Percentiles rank a stretch among this genome's conserved stretches.
phyloP scores from a whole-genome alignment of 73 alveolate genomes.

The Paramecium tetraurelia region DNA sequence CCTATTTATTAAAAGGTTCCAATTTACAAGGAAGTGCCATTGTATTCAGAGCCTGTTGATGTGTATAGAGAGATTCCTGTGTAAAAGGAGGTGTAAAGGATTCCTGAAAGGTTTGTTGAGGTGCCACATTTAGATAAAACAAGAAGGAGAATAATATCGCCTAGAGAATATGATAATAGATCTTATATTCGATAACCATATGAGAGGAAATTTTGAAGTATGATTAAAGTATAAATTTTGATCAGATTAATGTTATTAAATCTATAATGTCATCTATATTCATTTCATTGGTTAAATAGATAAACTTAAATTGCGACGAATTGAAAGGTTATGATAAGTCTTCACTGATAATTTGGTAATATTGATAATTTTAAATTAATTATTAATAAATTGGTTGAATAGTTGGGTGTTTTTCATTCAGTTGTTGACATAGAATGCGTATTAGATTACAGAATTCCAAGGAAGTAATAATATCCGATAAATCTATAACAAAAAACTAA shows the following conservation, averaged over 20 bases:
- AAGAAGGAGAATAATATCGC: background rate
- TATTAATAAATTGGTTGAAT: background rate
- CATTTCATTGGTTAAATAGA: conserved; percentile 15
- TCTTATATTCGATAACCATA: background rate
- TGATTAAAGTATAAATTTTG: background rate
- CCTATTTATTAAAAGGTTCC: background rate
- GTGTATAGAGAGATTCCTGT: background rate
- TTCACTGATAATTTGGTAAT: background rate
- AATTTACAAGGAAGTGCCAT: background rate
- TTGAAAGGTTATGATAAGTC: background rate
- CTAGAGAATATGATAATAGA: background rate
- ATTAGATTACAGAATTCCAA: background rate
- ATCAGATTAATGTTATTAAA: background rate
- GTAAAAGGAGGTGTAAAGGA: background rate
- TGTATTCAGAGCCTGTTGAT: background rate
- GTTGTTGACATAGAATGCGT: conserved; percentile 18
- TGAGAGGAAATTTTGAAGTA: background rate
- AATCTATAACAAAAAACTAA: conserved; percentile 30
- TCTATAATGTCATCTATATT: conserved; percentile 26
- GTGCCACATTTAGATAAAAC: background rate
- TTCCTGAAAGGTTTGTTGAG: background rate
- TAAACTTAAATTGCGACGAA: background rate
- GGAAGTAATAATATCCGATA: background rate
- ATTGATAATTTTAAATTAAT: background rate
- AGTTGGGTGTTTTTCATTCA: background rate